Conservation (phyloP, 176 grass and related monocot species). For the Elymus sibiricus region DNA sequence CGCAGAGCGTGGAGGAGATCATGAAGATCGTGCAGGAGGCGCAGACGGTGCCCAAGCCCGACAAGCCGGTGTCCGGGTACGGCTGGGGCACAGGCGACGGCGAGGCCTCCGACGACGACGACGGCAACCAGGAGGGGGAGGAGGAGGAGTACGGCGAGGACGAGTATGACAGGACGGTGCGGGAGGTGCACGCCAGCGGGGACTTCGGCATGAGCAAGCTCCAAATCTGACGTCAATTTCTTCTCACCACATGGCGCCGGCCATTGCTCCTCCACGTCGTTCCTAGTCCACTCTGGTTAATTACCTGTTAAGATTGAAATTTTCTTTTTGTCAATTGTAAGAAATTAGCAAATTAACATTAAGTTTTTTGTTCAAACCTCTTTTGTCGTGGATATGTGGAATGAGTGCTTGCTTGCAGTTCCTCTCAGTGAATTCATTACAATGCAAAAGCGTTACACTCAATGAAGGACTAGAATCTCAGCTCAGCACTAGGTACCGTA, state of each 20-base stretch:
- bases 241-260: not conserved
- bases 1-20: constrained; percentile 78
- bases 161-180: constrained; percentile 72
- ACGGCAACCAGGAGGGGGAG: constrained; percentile 7
- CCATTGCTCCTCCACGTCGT: not conserved
- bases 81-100: constrained; percentile 37
- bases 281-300: not conserved
- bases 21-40: constrained; percentile 74
- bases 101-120: constrained; percentile 31
- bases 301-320: not conserved
- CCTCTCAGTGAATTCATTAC: no score
- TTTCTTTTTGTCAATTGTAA: not conserved
- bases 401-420: no score
- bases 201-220: constrained; percentile 53
- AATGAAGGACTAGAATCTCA: no score
- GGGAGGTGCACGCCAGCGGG: constrained; percentile 64
- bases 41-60: constrained; percentile 42
- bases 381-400: no score
- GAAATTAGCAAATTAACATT: not conserved
- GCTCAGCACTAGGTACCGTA: no score
- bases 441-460: no score
- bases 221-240: constrained; percentile 25
- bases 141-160: constrained; percentile 39
- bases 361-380: not conserved
- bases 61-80: constrained; percentile 43